Conservation (phyloP, 2,329 filamentous ascomycete genomes). For the Fusarium odoratissimum region DNA sequence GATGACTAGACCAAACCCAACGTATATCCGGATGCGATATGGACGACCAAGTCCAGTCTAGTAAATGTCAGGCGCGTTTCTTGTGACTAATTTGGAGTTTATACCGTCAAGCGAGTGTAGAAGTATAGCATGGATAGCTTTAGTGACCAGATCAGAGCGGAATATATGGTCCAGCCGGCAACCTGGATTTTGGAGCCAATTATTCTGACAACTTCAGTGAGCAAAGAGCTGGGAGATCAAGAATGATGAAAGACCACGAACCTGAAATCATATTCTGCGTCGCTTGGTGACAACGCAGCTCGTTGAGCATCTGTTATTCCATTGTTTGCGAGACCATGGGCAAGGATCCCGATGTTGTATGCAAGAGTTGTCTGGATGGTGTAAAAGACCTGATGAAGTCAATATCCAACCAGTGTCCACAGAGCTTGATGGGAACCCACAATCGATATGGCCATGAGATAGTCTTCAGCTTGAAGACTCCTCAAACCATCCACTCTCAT, state of each 20-base stretch:
- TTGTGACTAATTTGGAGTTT: fast-evolving
- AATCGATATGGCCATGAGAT: conserved; percentile 41
- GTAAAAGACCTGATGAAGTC: conserved; percentile 58
- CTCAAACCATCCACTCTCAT: conserved; percentile 39
- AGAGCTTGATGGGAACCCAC: neutral
- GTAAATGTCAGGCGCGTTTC: neutral
- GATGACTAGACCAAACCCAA: conserved; percentile 61
- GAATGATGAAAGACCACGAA: conserved; percentile 4
- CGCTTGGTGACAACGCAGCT: conserved; percentile 52
- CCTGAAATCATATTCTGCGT: conserved; percentile 56
- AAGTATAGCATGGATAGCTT: conserved; percentile 67
- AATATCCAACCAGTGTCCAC: neutral
- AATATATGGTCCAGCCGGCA: conserved; percentile 65
- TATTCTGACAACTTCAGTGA: conserved; percentile 48
- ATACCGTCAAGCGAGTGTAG: conserved; percentile 62
- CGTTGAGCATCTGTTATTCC: conserved; percentile 63
- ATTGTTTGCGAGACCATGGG: conserved; percentile 64
- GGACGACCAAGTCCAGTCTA: conserved; percentile 53
- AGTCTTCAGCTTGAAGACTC: conserved; percentile 47
- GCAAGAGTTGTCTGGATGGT: conserved; percentile 61
- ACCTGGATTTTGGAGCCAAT: conserved; percentile 67
- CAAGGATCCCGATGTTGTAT: conserved; percentile 59
- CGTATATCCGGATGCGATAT: conserved; percentile 57
- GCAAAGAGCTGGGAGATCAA: fast-evolving
- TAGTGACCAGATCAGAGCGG: conserved; percentile 62